Evolutionary conservation across 257 asterid species (phyloP).

Genomic region (Solanum pinnatisectum): DNA sequence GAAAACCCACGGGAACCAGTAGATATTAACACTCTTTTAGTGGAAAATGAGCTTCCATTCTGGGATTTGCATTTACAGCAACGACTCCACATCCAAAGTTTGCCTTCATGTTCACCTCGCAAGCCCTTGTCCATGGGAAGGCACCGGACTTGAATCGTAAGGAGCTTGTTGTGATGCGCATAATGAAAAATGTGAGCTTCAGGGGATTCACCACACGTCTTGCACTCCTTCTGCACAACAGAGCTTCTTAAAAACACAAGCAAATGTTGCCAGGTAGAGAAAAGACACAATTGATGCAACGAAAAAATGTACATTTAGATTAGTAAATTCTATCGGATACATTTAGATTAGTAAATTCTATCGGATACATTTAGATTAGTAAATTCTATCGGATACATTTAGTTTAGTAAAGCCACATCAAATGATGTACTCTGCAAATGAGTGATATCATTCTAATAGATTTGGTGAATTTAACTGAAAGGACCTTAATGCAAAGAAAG

Average conservation of each 20-base stretch:
- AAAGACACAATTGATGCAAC: not conserved
- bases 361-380: not conserved
- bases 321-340: not conserved
- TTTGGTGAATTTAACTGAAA: not conserved
- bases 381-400: not conserved
- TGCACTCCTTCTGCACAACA: conserved; percentile 69
- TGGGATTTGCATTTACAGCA: conserved; percentile 64
- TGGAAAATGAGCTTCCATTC: conserved; percentile 44
- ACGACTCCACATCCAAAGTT: conserved; percentile 99
- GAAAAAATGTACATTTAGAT: not conserved
- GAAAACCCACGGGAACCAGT: conserved; percentile 75
- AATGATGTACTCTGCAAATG: not conserved
- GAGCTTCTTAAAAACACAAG: not conserved
- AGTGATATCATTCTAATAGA: not conserved
- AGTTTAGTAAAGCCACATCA: not conserved
- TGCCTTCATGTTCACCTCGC: conserved; percentile 77
- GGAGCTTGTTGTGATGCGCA: conserved; percentile 84
- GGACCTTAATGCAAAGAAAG: not conserved
- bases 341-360: not conserved
- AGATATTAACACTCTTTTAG: conserved; percentile 80
- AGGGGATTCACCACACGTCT: conserved; percentile 62
- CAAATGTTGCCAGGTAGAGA: not conserved
- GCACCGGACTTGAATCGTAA: conserved; percentile 61
- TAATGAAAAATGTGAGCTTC: conserved; percentile 70
- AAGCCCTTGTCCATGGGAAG: conserved; percentile 44